Base-by-base conservation (phyloP, 768 basidiomycete genomes). In the Naganishia onofrii region DNA sequence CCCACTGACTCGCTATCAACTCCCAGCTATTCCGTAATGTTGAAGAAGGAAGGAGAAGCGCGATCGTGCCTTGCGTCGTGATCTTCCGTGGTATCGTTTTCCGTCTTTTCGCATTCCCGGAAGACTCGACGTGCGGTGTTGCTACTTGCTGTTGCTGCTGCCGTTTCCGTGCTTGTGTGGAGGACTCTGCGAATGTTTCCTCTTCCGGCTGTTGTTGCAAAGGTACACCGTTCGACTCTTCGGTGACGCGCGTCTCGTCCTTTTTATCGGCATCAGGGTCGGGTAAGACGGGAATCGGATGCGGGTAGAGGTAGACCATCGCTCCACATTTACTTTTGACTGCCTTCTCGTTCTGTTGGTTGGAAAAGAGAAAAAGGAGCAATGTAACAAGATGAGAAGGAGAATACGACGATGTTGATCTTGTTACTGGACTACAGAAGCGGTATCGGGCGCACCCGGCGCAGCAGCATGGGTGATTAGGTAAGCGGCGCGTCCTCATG, bases 291-390 rank as follows among this genome's bases (percentile, higher is more conserved):
- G 63, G 74, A 58, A 17, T 28, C 29, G 44, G 68, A 34, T 57
- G 44, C 32, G 68, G 68, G n/a, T 69, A 69, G 57, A 69, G 68
- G 44, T 48, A 32, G 56, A 69, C 68, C 68, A 69, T 69, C 42
- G 7, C 42, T 42, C 5, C 15, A 42, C 42, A n/a, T n/a, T n/a
- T n/a, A n/a, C 34, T 36, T 36, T 36, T 4, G 34, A 36, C 34
- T 36, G 4, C 34, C 12, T 36, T 36, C 34, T 36, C 12, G 34
- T 4, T 5, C 12, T 36, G 34, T n/a, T 44, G 60, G 15, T 48
- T 17, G 8, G 28, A 21, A 28, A 19, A 29, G 55, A 6, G 28
- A n/a, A 21, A n/a, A 58, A 10, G 23, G 38, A 19, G 31, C 26
- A 23, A 48, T 2, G 32, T 38, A 23, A n/a, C n/a, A n/a, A n/a